Conservation (phyloP, 2,329 filamentous ascomycete species). For the Tolypocladium tropicale region DNA sequence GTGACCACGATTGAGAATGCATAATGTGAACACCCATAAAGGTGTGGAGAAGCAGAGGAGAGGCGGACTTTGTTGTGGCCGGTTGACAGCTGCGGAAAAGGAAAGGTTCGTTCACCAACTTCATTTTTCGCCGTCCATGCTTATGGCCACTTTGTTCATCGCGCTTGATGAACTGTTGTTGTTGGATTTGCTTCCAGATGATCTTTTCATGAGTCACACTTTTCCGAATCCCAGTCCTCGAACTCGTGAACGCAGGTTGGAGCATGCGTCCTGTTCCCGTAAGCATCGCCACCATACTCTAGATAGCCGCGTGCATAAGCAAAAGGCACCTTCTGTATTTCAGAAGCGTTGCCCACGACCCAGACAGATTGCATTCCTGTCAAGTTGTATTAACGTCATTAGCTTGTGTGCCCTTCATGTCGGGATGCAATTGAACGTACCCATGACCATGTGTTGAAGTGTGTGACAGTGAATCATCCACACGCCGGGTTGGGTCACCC, state of each 20-base stretch:
- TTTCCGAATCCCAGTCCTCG: neutral
- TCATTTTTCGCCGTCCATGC: too few relatives aligned
- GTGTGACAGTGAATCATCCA: conserved; percentile 56
- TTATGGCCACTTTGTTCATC: too few relatives aligned
- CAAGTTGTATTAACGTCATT: neutral
- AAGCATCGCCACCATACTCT: conserved; percentile 32
- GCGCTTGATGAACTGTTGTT: too few relatives aligned
- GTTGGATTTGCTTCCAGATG: too few relatives aligned
- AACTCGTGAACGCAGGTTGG: neutral
- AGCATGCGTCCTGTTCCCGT: conserved; percentile 22
- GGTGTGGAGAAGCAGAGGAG: neutral
- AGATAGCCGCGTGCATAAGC: conserved; percentile 30
- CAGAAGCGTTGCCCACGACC: conserved; percentile 13
- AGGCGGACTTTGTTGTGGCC: neutral
- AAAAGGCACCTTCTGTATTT: conserved; percentile 9
- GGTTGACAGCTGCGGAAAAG: neutral
- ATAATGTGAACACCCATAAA: neutral
- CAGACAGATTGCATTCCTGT: conserved; percentile 15
- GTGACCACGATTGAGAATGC: neutral
- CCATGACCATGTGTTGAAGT: conserved; percentile 45
- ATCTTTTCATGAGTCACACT: too few relatives aligned
- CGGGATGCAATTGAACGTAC: conserved; percentile 9
- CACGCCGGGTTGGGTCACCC: conserved; percentile 32
- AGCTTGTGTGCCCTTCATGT: neutral
- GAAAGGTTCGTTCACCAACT: too few relatives aligned